Evolutionary conservation across 495 filamentous ascomycete genomes (phyloP).

Genomic region (Podospora australis): DNA sequence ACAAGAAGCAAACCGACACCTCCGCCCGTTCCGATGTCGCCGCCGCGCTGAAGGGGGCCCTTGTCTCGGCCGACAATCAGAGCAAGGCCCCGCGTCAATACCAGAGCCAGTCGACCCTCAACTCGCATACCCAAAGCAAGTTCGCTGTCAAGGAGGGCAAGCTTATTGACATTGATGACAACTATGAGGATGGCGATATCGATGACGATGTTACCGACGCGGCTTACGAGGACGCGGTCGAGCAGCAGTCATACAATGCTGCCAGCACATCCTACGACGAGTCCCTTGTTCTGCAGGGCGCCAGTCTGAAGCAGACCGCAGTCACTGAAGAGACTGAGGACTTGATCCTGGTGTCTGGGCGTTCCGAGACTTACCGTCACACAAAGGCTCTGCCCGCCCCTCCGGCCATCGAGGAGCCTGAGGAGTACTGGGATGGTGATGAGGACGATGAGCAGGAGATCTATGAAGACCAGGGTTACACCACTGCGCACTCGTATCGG

Average conservation of each 20-base stretch:
- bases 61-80: slow-evolving; percentile 22
- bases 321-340: slow-evolving; percentile 4
- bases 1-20: slow-evolving; percentile 31
- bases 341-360: neutral
- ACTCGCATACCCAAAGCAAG: slow-evolving; percentile 29
- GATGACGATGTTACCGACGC: slow-evolving; percentile 31
- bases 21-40: slow-evolving; percentile 8
- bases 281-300: slow-evolving; percentile 1
- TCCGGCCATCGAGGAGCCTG: slow-evolving; percentile 44
- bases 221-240: slow-evolving; percentile 39
- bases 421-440: slow-evolving; percentile 72
- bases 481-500: slow-evolving; percentile 64
- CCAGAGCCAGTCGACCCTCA: slow-evolving; percentile 37
- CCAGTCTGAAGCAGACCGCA: neutral
- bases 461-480: slow-evolving; percentile 77
- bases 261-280: slow-evolving; percentile 6
- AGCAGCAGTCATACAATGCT: slow-evolving; percentile 24
- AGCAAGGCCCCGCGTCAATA: slow-evolving; percentile 36
- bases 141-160: slow-evolving; percentile 13
- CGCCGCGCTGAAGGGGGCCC: slow-evolving; percentile 14
- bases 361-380: slow-evolving; percentile 5
- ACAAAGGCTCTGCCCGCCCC: slow-evolving; percentile 17
- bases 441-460: slow-evolving; percentile 59
- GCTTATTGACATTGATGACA: slow-evolving; percentile 19
- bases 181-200: slow-evolving; percentile 20